Conservation (phyloP, 805 yeast species). For the Saccharomycopsis amapae region DNA sequence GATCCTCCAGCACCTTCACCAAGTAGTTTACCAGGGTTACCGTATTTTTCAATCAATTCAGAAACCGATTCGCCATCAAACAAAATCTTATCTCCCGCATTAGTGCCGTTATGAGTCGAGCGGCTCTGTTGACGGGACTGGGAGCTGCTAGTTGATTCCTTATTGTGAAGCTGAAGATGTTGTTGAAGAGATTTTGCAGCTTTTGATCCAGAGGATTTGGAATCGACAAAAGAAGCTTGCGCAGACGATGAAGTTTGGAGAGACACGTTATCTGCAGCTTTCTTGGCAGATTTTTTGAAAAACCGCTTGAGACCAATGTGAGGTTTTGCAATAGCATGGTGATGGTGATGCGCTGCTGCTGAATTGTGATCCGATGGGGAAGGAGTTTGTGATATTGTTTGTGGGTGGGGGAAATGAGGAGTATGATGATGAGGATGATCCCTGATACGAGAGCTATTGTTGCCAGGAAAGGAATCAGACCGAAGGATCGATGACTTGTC, state of each 20-base stretch:
- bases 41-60: constrained; percentile 50
- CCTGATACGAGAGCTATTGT: constrained; percentile 4
- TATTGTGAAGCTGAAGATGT: constrained; percentile 1
- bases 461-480: background rate
- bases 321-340: constrained; percentile 8
- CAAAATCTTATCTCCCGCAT: constrained; percentile 25
- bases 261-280: background rate
- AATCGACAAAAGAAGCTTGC: constrained; percentile 2
- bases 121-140: no score
- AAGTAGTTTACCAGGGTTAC: constrained; percentile 66
- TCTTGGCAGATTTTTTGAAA: constrained; percentile 38
- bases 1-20: constrained; percentile 91
- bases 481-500: background rate
- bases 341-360: constrained; percentile 10
- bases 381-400: constrained; percentile 11
- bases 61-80: constrained; percentile 40
- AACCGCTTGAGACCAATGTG: constrained; percentile 37
- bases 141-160: constrained; percentile 2
- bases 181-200: constrained; percentile 15
- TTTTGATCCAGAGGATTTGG: constrained; percentile 15
- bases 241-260: constrained; percentile 1
- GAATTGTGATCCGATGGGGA: constrained; percentile 26
- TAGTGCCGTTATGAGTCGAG: no score
- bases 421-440: background rate
- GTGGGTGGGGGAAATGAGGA: background rate